Evolutionary conservation across 75 land plant species (phyloP).

Genomic region (Pseudotsuga menziesii): DNA sequence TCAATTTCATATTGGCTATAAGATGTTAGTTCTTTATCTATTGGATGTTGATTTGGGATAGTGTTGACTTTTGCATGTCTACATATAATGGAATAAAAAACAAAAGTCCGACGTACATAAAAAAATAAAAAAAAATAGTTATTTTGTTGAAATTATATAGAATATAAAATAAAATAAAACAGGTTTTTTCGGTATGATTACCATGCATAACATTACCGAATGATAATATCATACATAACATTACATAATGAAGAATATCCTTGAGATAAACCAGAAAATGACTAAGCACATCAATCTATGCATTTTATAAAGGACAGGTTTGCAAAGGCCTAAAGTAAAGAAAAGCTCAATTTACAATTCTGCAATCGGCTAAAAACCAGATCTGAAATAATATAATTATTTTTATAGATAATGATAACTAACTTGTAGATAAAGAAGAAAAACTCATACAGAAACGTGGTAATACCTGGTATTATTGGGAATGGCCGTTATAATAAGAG

Average conservation of each 20-base stretch:
- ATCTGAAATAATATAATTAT: neutral
- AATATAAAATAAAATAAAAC: neutral
- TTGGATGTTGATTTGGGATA: conserved; percentile 37
- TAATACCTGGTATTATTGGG: neutral
- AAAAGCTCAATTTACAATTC: neutral
- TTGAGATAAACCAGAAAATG: neutral
- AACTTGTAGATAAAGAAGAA: neutral
- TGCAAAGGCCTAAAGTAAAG: neutral
- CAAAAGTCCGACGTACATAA: conserved; percentile 64
- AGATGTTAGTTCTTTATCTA: conserved; percentile 37
- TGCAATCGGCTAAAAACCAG: neutral
- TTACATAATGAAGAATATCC: neutral
- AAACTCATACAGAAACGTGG: neutral
- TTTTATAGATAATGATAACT: neutral
- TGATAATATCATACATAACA: neutral
- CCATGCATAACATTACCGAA: neutral
- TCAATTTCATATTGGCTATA: conserved; percentile 27
- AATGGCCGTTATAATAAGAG: too few relatives aligned
- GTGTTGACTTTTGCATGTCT: conserved; percentile 36
- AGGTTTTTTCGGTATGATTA: neutral
- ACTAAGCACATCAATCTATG: neutral
- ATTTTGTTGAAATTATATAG: neutral
- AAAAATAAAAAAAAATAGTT: neutral
- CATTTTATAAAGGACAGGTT: too few relatives aligned
- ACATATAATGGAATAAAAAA: conserved; percentile 56